Percentiles rank a stretch among this genome's conserved stretches.
Evolutionary conservation across 306 rosid species (phyloP).

Genomic region (Rosa persica): DNA sequence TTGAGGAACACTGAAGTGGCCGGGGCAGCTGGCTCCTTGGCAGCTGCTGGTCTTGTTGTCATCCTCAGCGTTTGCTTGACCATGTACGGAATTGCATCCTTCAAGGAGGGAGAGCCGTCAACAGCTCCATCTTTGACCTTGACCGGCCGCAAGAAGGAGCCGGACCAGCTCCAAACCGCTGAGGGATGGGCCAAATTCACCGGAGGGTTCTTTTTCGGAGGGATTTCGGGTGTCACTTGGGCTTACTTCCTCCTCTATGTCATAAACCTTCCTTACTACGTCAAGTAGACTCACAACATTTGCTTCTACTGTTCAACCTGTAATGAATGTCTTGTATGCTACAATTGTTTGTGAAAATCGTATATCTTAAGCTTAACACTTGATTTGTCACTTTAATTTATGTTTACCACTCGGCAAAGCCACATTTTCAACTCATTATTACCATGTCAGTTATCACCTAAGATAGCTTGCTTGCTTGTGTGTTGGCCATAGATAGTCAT

Average conservation of each 20-base stretch:
- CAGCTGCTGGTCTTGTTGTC: constrained; percentile 84
- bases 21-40: constrained; percentile 77
- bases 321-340: constrained; percentile 9
- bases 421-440: no score
- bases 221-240: constrained; percentile 91
- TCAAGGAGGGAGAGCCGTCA: constrained; percentile 93
- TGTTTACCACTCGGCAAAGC: background rate
- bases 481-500: no score
- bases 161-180: constrained; percentile 88
- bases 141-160: constrained; percentile 85
- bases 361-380: constrained; percentile 25
- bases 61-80: constrained; percentile 77
- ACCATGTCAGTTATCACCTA: no score
- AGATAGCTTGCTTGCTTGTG: no score
- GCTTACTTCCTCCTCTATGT: constrained; percentile 58
- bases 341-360: constrained; percentile 15
- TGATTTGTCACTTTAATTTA: background rate
- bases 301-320: background rate
- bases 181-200: constrained; percentile 97
- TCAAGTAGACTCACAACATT: constrained; percentile 47
- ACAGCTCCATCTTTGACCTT: constrained; percentile 72
- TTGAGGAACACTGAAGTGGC: constrained; percentile 68
- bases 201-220: constrained; percentile 97
- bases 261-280: constrained; percentile 44
- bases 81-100: constrained; percentile 75